phyloP scores from a whole-genome alignment of 139 green algal species.

The Tetraselmis striata region DNA sequence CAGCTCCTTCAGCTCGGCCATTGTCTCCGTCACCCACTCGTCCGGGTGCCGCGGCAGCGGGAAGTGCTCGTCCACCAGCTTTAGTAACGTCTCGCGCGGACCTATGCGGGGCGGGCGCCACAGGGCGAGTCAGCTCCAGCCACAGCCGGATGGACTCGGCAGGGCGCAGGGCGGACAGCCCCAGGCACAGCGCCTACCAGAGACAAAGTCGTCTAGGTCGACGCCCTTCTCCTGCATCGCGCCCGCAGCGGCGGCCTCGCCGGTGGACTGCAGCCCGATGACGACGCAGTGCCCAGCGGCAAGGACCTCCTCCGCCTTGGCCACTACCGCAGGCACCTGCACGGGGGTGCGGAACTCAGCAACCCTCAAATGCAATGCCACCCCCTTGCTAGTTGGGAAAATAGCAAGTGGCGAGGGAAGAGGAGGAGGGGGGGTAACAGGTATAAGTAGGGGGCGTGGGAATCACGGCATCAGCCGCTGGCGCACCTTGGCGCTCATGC shows the following conservation, averaged over 20 bases:
- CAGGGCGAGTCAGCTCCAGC: too few species aligned
- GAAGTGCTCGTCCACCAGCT: conserved; percentile 40
- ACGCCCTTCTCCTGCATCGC: neutral
- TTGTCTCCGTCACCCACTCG: neutral
- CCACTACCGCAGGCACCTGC: conserved; percentile 16
- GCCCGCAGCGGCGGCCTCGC: conserved; percentile 22
- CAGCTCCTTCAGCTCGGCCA: neutral
- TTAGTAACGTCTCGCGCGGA: conserved; percentile 41
- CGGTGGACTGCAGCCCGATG: conserved; percentile 60
- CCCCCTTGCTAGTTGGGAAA: neutral
- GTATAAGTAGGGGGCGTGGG: too few species aligned
- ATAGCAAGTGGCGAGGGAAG: too few species aligned
- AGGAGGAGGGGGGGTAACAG: too few species aligned
- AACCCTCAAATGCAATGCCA: neutral
- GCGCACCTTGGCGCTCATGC: conserved; percentile 65
- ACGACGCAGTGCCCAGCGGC: conserved; percentile 53
- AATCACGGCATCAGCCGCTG: neutral
- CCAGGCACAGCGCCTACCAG: too few species aligned
- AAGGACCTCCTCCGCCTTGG: conserved; percentile 36
- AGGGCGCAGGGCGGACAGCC: too few species aligned
- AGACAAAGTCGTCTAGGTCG: conserved; percentile 53
- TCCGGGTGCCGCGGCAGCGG: conserved; percentile 22
- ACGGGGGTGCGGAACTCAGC: too few species aligned
- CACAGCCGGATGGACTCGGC: too few species aligned
- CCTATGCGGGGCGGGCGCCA: too few species aligned